A percentile compares a stretch with the other conserved stretches of the same genome.
These are phyloP conservation scores for Diaporthe capsici DNA, from an alignment of 2,329 filamentous ascomycete species.

Conservation along the genomic window DNA sequence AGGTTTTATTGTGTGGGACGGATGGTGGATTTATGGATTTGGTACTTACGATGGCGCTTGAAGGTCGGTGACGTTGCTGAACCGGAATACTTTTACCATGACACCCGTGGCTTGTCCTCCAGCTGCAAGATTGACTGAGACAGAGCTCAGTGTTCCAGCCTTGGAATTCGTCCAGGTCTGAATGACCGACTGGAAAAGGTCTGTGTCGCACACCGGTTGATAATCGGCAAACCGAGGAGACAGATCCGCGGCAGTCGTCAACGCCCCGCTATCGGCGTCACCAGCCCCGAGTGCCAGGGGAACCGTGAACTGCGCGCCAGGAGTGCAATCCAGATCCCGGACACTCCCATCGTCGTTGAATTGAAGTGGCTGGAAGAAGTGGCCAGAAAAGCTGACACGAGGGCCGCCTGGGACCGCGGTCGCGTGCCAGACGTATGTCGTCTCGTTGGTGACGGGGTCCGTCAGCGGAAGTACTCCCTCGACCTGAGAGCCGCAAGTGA, in stretches of 20 bases:
- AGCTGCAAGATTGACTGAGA: constrained; percentile 33
- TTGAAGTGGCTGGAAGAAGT: constrained; percentile 36
- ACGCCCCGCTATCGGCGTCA: constrained; percentile 17
- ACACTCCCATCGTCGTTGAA: constrained; percentile 37
- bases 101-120: constrained; percentile 2
- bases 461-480: constrained; percentile 33
- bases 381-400: constrained; percentile 33
- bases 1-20: too few species aligned
- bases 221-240: constrained; percentile 34
- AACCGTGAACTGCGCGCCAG: constrained; percentile 14
- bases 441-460: constrained; percentile 35
- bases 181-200: constrained; percentile 28
- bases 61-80: constrained; percentile 27
- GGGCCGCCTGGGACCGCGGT: constrained; percentile 27
- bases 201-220: constrained; percentile 29
- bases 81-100: constrained; percentile 26
- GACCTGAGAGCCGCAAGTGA: constrained; percentile 28
- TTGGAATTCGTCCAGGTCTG: constrained; percentile 38
- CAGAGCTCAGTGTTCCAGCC: constrained; percentile 18
- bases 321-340: constrained; percentile 29
- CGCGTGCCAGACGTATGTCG: constrained; percentile 37
- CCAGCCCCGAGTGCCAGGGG: constrained; percentile 19
- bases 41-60: constrained; percentile 28
- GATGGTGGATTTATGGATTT: too few species aligned
- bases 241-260: constrained; percentile 26